phyloP scores from a whole-genome alignment of 805 yeast genomes.

The Pichia occidentalis region DNA sequence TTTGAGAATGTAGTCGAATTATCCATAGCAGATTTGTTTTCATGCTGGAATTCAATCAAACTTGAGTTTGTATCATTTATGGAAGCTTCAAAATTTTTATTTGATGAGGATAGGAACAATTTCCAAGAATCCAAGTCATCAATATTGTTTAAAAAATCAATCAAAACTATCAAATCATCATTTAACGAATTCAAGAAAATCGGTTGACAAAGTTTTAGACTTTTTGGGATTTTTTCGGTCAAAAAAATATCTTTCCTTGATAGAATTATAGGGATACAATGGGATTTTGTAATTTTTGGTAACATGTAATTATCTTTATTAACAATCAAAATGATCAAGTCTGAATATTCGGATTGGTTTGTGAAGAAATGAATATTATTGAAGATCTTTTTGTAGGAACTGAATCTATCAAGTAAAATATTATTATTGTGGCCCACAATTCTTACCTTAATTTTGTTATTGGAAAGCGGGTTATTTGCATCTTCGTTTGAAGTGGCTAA shows the following conservation, averaged over 20 bases:
- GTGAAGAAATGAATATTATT: conserved; percentile 22
- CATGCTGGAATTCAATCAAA: conserved; percentile 16
- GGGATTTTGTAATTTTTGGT: conserved; percentile 17
- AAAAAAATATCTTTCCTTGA: background rate
- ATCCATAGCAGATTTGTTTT: conserved; percentile 1
- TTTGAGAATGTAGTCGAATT: background rate
- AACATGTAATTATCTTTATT: conserved; percentile 25
- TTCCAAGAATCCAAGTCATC: conserved; percentile 16
- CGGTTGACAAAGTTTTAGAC: conserved; percentile 31
- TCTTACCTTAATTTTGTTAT: conserved; percentile 19
- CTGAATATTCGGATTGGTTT: conserved; percentile 17
- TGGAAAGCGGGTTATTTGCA: background rate
- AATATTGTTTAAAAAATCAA: conserved; percentile 27
- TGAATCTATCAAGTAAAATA: conserved; percentile 20
- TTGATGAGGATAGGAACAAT: conserved; percentile 10
- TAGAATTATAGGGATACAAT: conserved; percentile 11
- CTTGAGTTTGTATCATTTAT: conserved; percentile 22
- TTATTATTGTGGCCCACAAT: conserved; percentile 24
- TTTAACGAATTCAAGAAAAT: conserved; percentile 22
- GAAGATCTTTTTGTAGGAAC: conserved; percentile 25
- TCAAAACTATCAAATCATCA: conserved; percentile 27
- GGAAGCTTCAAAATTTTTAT: conserved; percentile 6
- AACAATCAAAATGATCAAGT: conserved; percentile 25
- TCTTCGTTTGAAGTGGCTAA: conserved; percentile 9
- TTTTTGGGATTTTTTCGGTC: conserved; percentile 13